Percentiles rank a stretch among this genome's conserved stretches.
Evolutionary conservation across 805 yeast genomes (phyloP).

Genomic region (Monosporozyma solicola): DNA sequence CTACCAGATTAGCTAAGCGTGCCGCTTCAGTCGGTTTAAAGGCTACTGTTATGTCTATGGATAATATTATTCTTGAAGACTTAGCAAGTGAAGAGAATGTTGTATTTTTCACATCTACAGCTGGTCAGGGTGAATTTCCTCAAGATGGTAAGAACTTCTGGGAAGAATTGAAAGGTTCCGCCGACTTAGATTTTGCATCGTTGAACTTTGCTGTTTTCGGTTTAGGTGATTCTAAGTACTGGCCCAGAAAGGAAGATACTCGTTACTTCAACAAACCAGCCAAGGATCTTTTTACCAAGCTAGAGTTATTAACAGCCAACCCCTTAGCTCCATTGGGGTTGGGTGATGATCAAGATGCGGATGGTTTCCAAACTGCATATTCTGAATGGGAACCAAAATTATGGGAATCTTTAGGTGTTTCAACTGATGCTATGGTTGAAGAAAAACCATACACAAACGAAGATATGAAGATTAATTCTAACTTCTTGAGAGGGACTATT

Average conservation of each 20-base stretch:
- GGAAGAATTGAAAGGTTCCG: constrained; percentile 58
- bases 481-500: constrained; percentile 87
- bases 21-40: constrained; percentile 65
- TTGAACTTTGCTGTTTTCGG: constrained; percentile 73
- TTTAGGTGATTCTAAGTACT: constrained; percentile 85
- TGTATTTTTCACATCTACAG: constrained; percentile 75
- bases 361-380: constrained; percentile 89
- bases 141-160: constrained; percentile 68
- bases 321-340: constrained; percentile 68
- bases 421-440: constrained; percentile 66
- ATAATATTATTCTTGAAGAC: constrained; percentile 64
- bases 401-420: constrained; percentile 88
- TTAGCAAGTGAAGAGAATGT: constrained; percentile 52
- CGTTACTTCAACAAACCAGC: constrained; percentile 91
- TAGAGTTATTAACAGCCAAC: constrained; percentile 64
- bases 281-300: constrained; percentile 56
- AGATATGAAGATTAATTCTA: constrained; percentile 83
- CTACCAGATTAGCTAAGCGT: constrained; percentile 67
- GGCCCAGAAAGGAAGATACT: constrained; percentile 96
- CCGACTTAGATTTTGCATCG: constrained; percentile 57
- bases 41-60: constrained; percentile 49
- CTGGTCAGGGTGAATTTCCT: constrained; percentile 95
- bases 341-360: constrained; percentile 97
- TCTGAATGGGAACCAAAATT: constrained; percentile 73
- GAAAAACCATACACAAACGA: constrained; percentile 92